Conservation (phyloP, 495 filamentous ascomycete genomes). For the Penicillium manginii region DNA sequence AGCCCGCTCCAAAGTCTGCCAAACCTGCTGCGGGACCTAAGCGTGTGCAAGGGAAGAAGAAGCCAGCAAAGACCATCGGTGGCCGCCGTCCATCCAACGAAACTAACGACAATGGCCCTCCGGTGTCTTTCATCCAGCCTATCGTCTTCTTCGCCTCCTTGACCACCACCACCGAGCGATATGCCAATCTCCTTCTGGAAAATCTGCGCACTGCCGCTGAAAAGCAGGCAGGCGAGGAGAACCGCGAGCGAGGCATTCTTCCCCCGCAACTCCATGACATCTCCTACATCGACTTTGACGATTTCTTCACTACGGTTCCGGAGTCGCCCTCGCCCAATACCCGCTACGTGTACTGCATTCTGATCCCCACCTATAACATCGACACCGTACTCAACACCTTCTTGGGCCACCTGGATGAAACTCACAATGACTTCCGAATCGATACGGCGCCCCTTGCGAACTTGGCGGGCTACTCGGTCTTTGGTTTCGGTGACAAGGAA, state of each 20-base stretch:
- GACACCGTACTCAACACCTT: constrained; percentile 84
- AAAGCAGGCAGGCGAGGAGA: constrained; percentile 31
- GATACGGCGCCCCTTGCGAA: constrained; percentile 80
- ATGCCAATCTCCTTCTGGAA: constrained; percentile 60
- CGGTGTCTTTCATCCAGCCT: constrained; percentile 61
- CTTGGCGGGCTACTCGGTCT: constrained; percentile 86
- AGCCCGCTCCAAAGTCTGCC: constrained; percentile 11
- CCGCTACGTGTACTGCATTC: constrained; percentile 77
- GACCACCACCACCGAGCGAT: constrained; percentile 75
- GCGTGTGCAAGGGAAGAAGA: constrained; percentile 44
- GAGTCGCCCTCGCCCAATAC: constrained; percentile 48
- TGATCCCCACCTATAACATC: constrained; percentile 90
- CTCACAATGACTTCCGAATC: constrained; percentile 93
- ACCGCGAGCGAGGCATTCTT: constrained; percentile 47
- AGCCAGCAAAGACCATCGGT: constrained; percentile 33
- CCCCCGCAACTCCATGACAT: constrained; percentile 74
- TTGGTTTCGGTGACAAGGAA: constrained; percentile 88
- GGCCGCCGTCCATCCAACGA: constrained; percentile 25
- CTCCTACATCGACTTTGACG: constrained; percentile 84
- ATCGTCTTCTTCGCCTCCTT: constrained; percentile 88
- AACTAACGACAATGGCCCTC: constrained; percentile 10
- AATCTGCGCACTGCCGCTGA: constrained; percentile 46
- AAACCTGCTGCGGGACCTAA: constrained; percentile 39
- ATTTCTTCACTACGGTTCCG: constrained; percentile 74
- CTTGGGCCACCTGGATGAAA: constrained; percentile 82